These are phyloP conservation scores for Fusarium avenaceum DNA, from an alignment of 2,329 filamentous ascomycete genomes.

Conservation along the genomic window DNA sequence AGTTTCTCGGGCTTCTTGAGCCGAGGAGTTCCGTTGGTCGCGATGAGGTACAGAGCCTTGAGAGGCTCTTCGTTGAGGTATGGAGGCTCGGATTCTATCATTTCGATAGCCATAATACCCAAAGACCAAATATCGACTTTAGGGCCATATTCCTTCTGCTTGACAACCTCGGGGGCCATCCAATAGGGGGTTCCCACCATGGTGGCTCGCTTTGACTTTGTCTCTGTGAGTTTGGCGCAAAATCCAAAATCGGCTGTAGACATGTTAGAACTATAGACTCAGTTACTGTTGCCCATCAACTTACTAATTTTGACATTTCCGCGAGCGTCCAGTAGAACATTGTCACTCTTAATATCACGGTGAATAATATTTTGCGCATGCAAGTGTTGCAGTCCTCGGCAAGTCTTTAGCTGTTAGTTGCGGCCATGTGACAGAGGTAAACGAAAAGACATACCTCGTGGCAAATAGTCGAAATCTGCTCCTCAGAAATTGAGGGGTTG, in stretches of 20 bases:
- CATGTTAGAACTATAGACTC: constrained; percentile 31
- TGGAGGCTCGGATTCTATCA: constrained; percentile 98
- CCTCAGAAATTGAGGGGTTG: constrained; percentile 91
- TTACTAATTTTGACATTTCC: constrained; percentile 98
- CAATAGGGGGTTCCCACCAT: constrained; percentile 99
- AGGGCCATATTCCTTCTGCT: constrained; percentile 98
- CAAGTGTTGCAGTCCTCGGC: constrained; percentile 92
- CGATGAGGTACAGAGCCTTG: constrained; percentile 97
- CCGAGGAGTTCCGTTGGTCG: constrained; percentile 95
- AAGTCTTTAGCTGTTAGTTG: constrained; percentile 74
- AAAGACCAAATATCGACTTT: constrained; percentile 99
- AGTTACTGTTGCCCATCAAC: constrained; percentile 54
- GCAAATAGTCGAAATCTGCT: constrained; percentile 98
- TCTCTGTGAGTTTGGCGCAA: constrained; percentile 97
- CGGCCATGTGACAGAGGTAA: constrained; percentile 14
- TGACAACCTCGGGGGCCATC: constrained; percentile 99
- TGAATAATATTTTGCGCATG: constrained; percentile 98
- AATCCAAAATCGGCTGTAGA: constrained; percentile 95
- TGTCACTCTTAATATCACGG: constrained; percentile 99
- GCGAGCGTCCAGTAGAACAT: constrained; percentile 92
- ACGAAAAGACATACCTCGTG: constrained; percentile 76
- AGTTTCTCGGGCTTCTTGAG: constrained; percentile 99
- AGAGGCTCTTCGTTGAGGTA: constrained; percentile 98
- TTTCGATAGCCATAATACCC: constrained; percentile 99
- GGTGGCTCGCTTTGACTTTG: constrained; percentile 95